Base-by-base conservation (phyloP, 768 basidiomycete genomes). In the Rhizopogon roseolus region DNA sequence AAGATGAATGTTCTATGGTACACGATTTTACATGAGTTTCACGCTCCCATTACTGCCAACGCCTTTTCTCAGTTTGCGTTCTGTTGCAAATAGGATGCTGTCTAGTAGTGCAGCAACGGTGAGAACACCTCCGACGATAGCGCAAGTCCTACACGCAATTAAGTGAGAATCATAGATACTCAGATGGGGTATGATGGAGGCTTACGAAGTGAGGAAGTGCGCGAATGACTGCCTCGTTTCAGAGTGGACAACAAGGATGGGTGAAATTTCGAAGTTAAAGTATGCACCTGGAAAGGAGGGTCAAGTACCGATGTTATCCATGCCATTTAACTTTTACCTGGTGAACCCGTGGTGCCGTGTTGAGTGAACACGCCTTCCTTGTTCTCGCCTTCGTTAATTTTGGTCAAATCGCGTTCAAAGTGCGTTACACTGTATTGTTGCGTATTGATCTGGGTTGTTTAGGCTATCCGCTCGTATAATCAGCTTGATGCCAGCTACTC, bases 221-320 rank as follows among this genome's bases (percentile, higher is more conserved):
- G 97, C 96, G 69, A 98, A 96, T 0, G 92, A 91, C 70, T 98
- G 95, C 52, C 93, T 81, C 34, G 82, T 86, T 66, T 98, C 96
- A 10, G 82, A 80, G 67, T 98, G 94, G 22, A 94, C 86, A 49
- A 99, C 88, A 46, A 91, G 86, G 64, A 99, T 94, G 11, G 95
- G 96, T 16, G 94, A 97, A 65, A 98, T 97, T 67, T 98, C 95
- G 68, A 90, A 97, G 75, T 93, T 97, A 78, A 90, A 86, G 76
- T 88, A 90, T 14, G 84, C 86, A 46, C 91, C 89, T 77, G 36
- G 43, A 43, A n/a, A 27, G n/a, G 44, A 4, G 32, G 29, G 61
- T 25, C 53, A 50, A 8, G 25, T 13, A 46, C 54, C 11, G 11
- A 32, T 4, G 17, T 51, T 17, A 6, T 17, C 10, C 25, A 32